phyloP scores from a whole-genome alignment of 176 grass and related monocot genomes.

The Eremochloa ophiuroides region DNA sequence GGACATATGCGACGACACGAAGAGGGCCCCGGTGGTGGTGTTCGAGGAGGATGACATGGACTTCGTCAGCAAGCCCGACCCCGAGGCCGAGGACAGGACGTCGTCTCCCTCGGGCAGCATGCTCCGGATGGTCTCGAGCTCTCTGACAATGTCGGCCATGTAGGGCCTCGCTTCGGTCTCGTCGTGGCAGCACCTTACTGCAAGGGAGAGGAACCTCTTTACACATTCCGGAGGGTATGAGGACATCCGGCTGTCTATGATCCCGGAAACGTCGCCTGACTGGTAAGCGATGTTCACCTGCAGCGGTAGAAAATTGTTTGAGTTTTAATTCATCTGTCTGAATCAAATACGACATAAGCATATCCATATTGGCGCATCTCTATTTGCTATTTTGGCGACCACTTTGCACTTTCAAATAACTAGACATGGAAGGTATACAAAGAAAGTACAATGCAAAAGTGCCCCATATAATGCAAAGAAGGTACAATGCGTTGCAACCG shows the following conservation, averaged over 20 bases:
- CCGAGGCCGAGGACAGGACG: neutral
- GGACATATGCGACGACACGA: slow-evolving; percentile 31
- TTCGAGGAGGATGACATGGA: slow-evolving; percentile 20
- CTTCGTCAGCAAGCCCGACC: slow-evolving; percentile 5
- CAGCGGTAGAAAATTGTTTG: slow-evolving; percentile 21
- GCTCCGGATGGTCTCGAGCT: slow-evolving; percentile 60
- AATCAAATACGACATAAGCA: neutral
- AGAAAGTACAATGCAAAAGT: no score
- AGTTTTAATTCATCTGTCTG: neutral
- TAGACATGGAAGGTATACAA: neutral
- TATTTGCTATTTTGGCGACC: neutral
- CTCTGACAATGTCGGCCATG: slow-evolving; percentile 72
- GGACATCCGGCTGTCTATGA: slow-evolving; percentile 57
- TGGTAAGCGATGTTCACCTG: slow-evolving; percentile 60
- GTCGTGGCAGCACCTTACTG: slow-evolving; percentile 63
- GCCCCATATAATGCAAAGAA: no score
- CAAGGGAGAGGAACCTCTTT: slow-evolving; percentile 55
- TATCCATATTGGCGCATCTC: neutral
- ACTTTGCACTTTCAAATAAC: neutral
- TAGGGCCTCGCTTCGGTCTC: slow-evolving; percentile 74
- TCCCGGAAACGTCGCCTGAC: slow-evolving; percentile 43
- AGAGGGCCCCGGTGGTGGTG: slow-evolving; percentile 15
- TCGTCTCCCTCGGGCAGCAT: slow-evolving; percentile 51
- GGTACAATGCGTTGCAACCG: neutral
- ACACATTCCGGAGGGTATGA: slow-evolving; percentile 47